Evolutionary conservation across 2,329 filamentous ascomycete genomes (phyloP).

Genomic region (Colletotrichum tamarilloi): DNA sequence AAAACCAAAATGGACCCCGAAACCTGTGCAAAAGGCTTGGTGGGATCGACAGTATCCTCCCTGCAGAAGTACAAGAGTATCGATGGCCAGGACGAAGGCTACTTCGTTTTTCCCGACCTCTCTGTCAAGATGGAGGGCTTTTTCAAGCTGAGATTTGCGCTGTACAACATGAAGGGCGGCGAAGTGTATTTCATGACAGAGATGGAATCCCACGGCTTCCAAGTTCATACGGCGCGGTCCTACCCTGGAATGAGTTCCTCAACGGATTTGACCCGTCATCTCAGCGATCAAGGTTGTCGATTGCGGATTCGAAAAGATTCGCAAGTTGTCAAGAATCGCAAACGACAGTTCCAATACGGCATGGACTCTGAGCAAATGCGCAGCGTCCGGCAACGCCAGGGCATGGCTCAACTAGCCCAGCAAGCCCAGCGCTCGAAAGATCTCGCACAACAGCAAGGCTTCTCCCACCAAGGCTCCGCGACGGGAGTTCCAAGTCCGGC

Average conservation of each 20-base stretch:
- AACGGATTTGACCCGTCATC: constrained; percentile 81
- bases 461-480: not conserved
- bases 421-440: not conserved
- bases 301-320: constrained; percentile 87
- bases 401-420: not conserved
- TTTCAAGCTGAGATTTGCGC: constrained; percentile 79
- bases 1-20: constrained; percentile 41
- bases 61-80: constrained; percentile 84
- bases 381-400: not conserved
- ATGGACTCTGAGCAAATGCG: not conserved
- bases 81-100: constrained; percentile 81
- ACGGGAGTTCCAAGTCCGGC: not conserved
- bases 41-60: constrained; percentile 82
- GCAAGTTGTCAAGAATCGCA: constrained; percentile 64
- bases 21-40: constrained; percentile 61
- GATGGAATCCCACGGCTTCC: constrained; percentile 73
- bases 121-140: constrained; percentile 80
- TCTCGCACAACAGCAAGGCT: not conserved
- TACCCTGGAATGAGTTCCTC: constrained; percentile 86
- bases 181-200: constrained; percentile 47
- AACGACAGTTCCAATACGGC: constrained; percentile 38
- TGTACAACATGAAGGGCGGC: constrained; percentile 67
- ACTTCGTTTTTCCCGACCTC: constrained; percentile 92
- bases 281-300: constrained; percentile 88
- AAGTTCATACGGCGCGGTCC: constrained; percentile 72